phyloP scores from a whole-genome alignment of 495 filamentous ascomycete species.

The Umbilicaria muhlenbergii region DNA sequence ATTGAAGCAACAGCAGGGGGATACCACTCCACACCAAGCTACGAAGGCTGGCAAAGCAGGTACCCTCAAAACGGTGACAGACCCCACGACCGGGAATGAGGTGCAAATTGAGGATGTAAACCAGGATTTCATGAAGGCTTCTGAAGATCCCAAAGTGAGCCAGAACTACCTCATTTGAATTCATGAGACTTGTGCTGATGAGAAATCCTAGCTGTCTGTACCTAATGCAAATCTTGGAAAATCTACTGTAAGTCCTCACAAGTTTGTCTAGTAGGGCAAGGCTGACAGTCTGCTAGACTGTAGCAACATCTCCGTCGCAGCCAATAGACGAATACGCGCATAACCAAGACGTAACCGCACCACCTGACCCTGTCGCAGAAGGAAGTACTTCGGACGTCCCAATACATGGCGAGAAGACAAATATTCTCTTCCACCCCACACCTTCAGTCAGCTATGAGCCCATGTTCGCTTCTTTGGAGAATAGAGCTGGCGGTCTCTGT shows the following conservation, averaged over 20 bases:
- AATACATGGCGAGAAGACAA: constrained; percentile 90
- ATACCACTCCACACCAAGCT: constrained; percentile 22
- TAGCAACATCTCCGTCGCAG: constrained; percentile 47
- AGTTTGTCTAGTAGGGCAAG: not conserved
- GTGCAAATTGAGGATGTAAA: constrained; percentile 79
- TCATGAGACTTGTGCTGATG: constrained; percentile 1
- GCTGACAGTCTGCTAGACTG: constrained; percentile 24
- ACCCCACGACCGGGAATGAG: constrained; percentile 73
- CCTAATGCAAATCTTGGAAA: constrained; percentile 79
- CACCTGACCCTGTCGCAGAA: constrained; percentile 67
- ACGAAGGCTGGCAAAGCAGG: constrained; percentile 31
- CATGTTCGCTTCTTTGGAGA: constrained; percentile 65
- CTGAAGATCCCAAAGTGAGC: constrained; percentile 50
- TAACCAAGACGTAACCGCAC: constrained; percentile 79
- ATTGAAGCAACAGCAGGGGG: constrained; percentile 18
- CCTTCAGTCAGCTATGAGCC: constrained; percentile 74
- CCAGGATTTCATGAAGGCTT: constrained; percentile 49
- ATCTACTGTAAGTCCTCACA: constrained; percentile 35
- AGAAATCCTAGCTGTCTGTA: constrained; percentile 46
- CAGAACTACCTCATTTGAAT: not conserved
- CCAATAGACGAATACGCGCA: constrained; percentile 59
- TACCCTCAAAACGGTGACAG: constrained; percentile 56
- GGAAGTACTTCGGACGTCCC: constrained; percentile 82
- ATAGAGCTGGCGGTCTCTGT: constrained; percentile 49
- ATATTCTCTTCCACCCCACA: constrained; percentile 89